Evolutionary conservation across 1,139 yeast species (phyloP), one percentile per base, ranked within the genome.

Genomic region (Candida tropicalis): DNA sequence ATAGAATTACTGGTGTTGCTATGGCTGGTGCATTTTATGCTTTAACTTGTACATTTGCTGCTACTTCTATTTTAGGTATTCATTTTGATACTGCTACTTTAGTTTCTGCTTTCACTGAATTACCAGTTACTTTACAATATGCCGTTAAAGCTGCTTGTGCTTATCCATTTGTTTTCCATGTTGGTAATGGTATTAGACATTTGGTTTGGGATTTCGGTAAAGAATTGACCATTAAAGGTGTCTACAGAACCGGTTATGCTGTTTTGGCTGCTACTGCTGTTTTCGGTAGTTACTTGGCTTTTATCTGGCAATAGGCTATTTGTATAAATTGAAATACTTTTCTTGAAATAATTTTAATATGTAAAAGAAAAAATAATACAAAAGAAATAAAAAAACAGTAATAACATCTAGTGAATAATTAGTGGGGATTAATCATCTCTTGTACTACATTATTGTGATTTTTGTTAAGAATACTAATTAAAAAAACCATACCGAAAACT

Each of bases 131-230:
- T 47, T 72, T 75, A 38, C 87, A 90, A 69, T 57, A 80, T 48
- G 74, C 75, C 31, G 68, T 81, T 47, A 93, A 93, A 73, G 83
- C 85, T 40, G 58, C 79, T 32, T 81, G 85, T 58, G 82, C 95
- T 4, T 79, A 80, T 70, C 93, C 97, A 53, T 90, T 93, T 66
- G 87, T 87, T 36, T 90, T 79, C 84, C 99, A 93, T 67, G 62
- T 77, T 40, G 79, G 75, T 64, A 90, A 91, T 66, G 97, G 98
- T 57, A 51, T 91, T 50, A 87, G 99, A 79, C 99, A 93, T 66
- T 73, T 91, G 69, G 61, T 88, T 46, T 93, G 98, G 98, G 98
- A 93, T 66, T 65, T 82, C 44, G 95, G 95, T 61, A 75, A 71
- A 55, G 88, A 85, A 65, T 79, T 91, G 64, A 77, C 90, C 51